phyloP scores from a whole-genome alignment of 1,139 yeast species.

The Spathaspora jeffriesii region DNA sequence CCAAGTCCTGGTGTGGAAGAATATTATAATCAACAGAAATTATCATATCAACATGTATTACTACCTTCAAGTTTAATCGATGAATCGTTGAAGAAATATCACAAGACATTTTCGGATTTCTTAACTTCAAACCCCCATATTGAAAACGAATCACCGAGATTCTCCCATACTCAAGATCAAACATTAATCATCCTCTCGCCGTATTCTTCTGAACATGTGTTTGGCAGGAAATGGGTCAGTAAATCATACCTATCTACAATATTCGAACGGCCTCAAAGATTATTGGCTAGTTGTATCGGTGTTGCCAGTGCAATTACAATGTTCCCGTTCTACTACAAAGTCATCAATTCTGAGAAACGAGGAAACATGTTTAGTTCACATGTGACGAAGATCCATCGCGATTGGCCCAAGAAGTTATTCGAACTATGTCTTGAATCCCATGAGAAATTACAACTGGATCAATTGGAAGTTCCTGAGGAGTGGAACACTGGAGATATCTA shows the following conservation, averaged over 20 bases:
- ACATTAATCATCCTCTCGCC: slow-evolving; percentile 61
- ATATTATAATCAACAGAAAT: slow-evolving; percentile 12
- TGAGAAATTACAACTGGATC: slow-evolving; percentile 51
- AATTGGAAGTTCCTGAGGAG: slow-evolving; percentile 74
- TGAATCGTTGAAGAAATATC: slow-evolving; percentile 37
- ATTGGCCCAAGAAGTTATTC: slow-evolving; percentile 67
- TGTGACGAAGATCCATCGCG: slow-evolving; percentile 76
- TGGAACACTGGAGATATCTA: slow-evolving; percentile 91
- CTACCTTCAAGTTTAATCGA: slow-evolving; percentile 37
- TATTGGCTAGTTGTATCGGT: slow-evolving; percentile 76
- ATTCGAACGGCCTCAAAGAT: slow-evolving; percentile 83
- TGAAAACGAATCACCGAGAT: slow-evolving; percentile 49
- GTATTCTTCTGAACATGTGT: slow-evolving; percentile 64
- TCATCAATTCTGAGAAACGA: slow-evolving; percentile 49
- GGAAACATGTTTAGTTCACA: slow-evolving; percentile 56
- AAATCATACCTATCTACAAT: slow-evolving; percentile 68
- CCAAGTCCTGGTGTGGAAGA: slow-evolving; percentile 17
- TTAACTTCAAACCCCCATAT: slow-evolving; percentile 58
- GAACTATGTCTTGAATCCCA: slow-evolving; percentile 62
- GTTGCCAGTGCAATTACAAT: slow-evolving; percentile 74
- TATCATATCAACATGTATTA: slow-evolving; percentile 24
- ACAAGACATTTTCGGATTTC: slow-evolving; percentile 46
- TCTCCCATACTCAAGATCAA: slow-evolving; percentile 43
- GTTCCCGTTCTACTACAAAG: slow-evolving; percentile 61
- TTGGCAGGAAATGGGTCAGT: slow-evolving; percentile 77